Evolutionary conservation across 768 basidiomycete species (phyloP), one percentile per base, ranked within the genome.

Genomic region (Agrocybe praecox): DNA sequence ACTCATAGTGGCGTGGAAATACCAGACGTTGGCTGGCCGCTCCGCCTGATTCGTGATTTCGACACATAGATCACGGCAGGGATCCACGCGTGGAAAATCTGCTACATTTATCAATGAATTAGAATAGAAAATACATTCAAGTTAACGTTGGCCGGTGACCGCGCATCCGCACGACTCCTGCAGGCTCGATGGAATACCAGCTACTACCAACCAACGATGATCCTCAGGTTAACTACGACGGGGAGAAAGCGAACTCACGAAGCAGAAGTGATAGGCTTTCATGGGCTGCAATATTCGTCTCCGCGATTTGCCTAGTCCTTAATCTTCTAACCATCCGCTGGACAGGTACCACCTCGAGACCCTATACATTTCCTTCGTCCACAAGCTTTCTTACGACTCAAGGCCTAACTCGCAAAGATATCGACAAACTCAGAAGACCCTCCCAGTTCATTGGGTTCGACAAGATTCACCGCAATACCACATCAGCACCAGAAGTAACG

Each of bases 131-230:
- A n/a, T n/a, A n/a, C n/a, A n/a, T n/a, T n/a, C n/a, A n/a, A n/a
- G n/a, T n/a, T n/a, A n/a, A n/a, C n/a, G n/a, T n/a, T n/a, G n/a
- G n/a, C n/a, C n/a, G n/a, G n/a, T n/a, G n/a, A n/a, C n/a, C n/a
- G n/a, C n/a, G n/a, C n/a, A n/a, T n/a, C n/a, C n/a, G n/a, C n/a
- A n/a, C n/a, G n/a, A n/a, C n/a, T n/a, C n/a, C n/a, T n/a, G n/a
- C n/a, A n/a, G n/a, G n/a, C n/a, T n/a, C n/a, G n/a, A 53, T 53
- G 52, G 33, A 53, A 8, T 53, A 53, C 52, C 52, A 46, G 34
- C 26, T 33, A 33, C 18, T 53, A 12, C 45, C 52, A 14, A 19
- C 45, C 17, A 29, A 53, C 18, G 52, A 53, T 29, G 45, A 22
- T 33, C n/a, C 44, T 15, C 6, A 40, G n/a, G 36, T n/a, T 3